phyloP scores from a whole-genome alignment of 352 stramenopile genomes.

The Phytophthora tubulina region DNA sequence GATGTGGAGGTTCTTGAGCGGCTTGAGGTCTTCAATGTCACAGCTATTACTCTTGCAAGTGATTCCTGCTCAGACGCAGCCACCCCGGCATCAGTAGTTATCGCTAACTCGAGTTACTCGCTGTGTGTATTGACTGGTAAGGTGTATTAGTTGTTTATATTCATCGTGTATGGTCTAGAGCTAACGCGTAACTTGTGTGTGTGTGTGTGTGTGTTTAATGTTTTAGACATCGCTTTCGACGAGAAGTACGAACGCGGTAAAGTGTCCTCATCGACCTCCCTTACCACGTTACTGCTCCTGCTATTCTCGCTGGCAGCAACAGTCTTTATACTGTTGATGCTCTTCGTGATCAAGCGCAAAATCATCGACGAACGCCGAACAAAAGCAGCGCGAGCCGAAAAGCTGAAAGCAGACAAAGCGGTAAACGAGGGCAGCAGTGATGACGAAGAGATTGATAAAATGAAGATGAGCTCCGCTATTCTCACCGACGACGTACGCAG shows the following conservation, averaged over 20 bases:
- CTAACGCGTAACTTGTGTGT: neutral
- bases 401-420: slow-evolving; percentile 26
- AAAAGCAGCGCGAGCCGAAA: slow-evolving; percentile 26
- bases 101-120: slow-evolving; percentile 32
- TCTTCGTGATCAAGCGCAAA: slow-evolving; percentile 41
- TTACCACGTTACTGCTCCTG: slow-evolving; percentile 34
- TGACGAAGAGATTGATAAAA: slow-evolving; percentile 36
- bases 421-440: slow-evolving; percentile 28
- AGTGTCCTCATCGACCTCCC: slow-evolving; percentile 34
- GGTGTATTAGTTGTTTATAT: neutral
- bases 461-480: slow-evolving; percentile 37
- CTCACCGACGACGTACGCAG: slow-evolving; percentile 62
- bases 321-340: slow-evolving; percentile 32
- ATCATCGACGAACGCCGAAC: slow-evolving; percentile 37
- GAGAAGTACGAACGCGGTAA: slow-evolving; percentile 30
- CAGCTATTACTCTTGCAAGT: slow-evolving; percentile 10
- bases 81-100: slow-evolving; percentile 13
- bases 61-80: slow-evolving; percentile 22
- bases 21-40: slow-evolving; percentile 38
- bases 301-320: slow-evolving; percentile 30
- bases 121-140: slow-evolving; percentile 44
- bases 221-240: slow-evolving; percentile 29
- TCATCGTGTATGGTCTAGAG: too few relatives aligned
- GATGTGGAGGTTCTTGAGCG: slow-evolving; percentile 39
- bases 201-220: neutral